Conservation (phyloP, 306 rosid genomes). For the Pachyrhizus erosus region DNA sequence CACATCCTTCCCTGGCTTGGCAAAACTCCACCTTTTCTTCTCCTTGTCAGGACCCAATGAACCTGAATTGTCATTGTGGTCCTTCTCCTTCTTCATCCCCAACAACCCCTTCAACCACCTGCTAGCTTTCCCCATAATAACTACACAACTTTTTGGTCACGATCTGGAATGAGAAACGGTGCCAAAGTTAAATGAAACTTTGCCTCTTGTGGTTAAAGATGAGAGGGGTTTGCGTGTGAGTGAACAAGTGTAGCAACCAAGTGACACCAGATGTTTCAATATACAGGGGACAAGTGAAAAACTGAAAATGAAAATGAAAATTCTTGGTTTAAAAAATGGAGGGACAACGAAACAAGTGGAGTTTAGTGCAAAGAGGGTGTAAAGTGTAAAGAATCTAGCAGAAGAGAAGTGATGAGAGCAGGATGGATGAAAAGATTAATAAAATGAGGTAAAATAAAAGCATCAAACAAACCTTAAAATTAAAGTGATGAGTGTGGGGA, state of each 20-base stretch:
- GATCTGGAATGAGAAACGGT: conserved; percentile 40
- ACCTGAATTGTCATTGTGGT: conserved; percentile 49
- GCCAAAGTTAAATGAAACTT: not conserved
- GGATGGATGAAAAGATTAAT: conserved; percentile 59
- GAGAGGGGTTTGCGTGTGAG: not conserved
- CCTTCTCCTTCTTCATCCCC: conserved; percentile 86
- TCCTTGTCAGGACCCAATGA: conserved; percentile 50
- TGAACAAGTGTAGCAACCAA: conserved; percentile 39
- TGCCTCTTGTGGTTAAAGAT: not conserved
- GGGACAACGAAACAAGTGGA: conserved; percentile 41
- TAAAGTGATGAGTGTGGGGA: conserved; percentile 1
- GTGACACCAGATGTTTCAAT: conserved; percentile 39
- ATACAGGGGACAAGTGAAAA: not conserved
- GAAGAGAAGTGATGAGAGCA: conserved; percentile 60
- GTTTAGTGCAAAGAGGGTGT: conserved; percentile 37
- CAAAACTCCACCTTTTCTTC: conserved; percentile 89
- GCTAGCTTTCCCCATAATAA: conserved; percentile 71
- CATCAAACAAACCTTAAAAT: conserved; percentile 44
- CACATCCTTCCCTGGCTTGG: conserved; percentile 63
- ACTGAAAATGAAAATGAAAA: not conserved
- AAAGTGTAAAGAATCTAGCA: conserved; percentile 46
- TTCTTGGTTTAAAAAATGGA: conserved; percentile 15
- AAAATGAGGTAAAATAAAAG: conserved; percentile 37
- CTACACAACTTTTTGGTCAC: conserved; percentile 31
- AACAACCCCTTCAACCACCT: conserved; percentile 88